Conservation (phyloP, 345 rosid genomes). For the Populus deltoides region DNA sequence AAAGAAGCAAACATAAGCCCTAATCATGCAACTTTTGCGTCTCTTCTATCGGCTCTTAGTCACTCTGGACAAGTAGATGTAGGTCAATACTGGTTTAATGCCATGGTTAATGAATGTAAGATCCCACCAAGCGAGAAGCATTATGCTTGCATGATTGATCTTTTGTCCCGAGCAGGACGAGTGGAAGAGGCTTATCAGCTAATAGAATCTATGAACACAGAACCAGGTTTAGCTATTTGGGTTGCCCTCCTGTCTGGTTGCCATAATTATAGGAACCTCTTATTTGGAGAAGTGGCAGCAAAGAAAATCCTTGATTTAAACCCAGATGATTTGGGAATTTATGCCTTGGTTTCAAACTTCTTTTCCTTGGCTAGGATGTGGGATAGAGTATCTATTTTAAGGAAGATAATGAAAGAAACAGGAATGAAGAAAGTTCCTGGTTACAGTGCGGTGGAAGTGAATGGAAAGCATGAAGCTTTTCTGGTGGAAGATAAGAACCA, state of each 20-base stretch:
- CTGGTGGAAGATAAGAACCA: constrained; percentile 65
- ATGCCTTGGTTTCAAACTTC: constrained; percentile 64
- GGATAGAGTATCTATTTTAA: constrained; percentile 55
- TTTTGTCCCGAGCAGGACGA: constrained; percentile 63
- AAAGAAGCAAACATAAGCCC: constrained; percentile 42
- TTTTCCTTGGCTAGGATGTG: constrained; percentile 54
- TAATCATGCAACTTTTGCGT: constrained; percentile 62
- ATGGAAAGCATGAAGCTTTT: constrained; percentile 55
- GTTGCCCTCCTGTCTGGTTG: constrained; percentile 84
- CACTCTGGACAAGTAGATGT: constrained; percentile 66
- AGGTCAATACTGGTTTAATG: constrained; percentile 55
- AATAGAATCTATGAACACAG: constrained; percentile 42
- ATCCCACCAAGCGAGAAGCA: constrained; percentile 64
- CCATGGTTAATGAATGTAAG: constrained; percentile 41
- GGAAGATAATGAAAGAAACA: constrained; percentile 56
- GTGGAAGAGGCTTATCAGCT: constrained; percentile 60
- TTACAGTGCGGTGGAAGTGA: constrained; percentile 51
- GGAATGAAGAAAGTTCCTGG: constrained; percentile 65
- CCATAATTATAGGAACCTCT: constrained; percentile 43
- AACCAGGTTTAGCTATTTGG: constrained; percentile 55
- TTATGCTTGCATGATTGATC: constrained; percentile 68
- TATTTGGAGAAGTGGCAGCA: constrained; percentile 59
- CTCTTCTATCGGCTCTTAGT: constrained; percentile 70
- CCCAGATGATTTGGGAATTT: constrained; percentile 58
- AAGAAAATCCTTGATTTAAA: constrained; percentile 50